Percentiles rank a stretch among this genome's conserved stretches.
Evolutionary conservation across 768 basidiomycete species (phyloP).

Genomic region (Hirschioporus abietinus): DNA sequence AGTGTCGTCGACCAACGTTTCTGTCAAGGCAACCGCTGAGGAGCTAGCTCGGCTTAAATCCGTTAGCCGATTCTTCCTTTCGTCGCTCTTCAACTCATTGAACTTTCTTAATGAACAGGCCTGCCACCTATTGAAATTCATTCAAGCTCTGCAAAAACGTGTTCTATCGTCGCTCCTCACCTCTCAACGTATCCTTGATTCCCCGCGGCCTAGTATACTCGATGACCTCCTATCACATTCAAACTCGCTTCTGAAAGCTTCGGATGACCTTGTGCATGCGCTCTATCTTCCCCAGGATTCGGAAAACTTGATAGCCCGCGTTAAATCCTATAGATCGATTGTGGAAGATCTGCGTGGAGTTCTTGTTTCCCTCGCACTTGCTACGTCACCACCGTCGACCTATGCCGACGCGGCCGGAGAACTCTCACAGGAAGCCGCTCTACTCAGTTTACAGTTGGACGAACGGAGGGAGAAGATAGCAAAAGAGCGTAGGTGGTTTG

Average conservation of each 20-base stretch:
- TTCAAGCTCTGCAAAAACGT: conserved; percentile 46
- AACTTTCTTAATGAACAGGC: background rate
- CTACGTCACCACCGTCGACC: background rate
- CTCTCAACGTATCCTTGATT: conserved; percentile 14
- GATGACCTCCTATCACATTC: conserved; percentile 50
- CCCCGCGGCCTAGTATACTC: conserved; percentile 28
- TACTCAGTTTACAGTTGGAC: conserved; percentile 18
- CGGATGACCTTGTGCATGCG: conserved; percentile 65
- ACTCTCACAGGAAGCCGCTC: conserved; percentile 21
- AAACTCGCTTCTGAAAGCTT: conserved; percentile 42
- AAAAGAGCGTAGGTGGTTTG: conserved; percentile 49
- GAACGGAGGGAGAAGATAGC: conserved; percentile 2
- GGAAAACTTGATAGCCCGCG: conserved; percentile 32
- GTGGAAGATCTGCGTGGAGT: conserved; percentile 32
- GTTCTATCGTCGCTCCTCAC: conserved; percentile 46
- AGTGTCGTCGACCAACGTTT: conserved; percentile 2
- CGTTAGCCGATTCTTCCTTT: conserved; percentile 2
- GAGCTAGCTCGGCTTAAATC: conserved; percentile 43
- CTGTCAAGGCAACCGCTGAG: conserved; percentile 36
- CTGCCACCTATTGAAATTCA: background rate
- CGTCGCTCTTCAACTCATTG: background rate
- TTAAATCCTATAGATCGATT: conserved; percentile 32
- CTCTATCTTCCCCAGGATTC: conserved; percentile 60
- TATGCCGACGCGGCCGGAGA: conserved; percentile 10
- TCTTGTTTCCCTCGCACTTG: conserved; percentile 20